Evolutionary conservation across 2,329 filamentous ascomycete genomes (phyloP), one percentile per base, ranked within the genome.

Genomic region (Colletotrichum cuscutae): DNA sequence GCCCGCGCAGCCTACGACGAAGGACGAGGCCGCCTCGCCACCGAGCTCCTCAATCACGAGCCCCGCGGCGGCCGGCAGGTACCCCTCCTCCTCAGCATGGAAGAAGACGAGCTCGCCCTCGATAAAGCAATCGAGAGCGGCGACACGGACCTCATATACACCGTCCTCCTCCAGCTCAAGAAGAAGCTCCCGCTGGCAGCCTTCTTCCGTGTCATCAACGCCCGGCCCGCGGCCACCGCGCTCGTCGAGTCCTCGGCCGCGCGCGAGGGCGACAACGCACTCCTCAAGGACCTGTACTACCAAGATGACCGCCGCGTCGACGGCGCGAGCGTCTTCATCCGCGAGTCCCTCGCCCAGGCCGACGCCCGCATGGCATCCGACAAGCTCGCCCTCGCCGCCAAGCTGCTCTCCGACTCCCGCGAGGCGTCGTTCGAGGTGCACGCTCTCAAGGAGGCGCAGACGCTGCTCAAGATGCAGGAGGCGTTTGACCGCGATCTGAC

Each of bases 121-220:
- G 96, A 98, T 85, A 99, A 98, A 82, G 96, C 97, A 11, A 94
- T 98, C 72, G 95, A 98, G 81, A 97, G 94, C 73, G 96, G 96
- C 22, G 97, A 99, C 79, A 96, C 95, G 0, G 97, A 99, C 77
- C 88, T 99, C 2, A 90, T 98, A n/a, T 92, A 94, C 77, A 95
- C 92, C 79, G 97, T 99, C 5, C 88, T 99, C 7, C 85, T 97
- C 8, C 92, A 96, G 74, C 86, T 99, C 49, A 97, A 95, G 84
- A 95, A 94, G 82, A 98, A 98, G 80, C 88, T 98, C 8, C 94
- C 97, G 0, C 87, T 98, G 2, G 95, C 96, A 1, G 92, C 90
- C 42, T 99, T 99, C 86, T 98, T 99, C 87, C 92, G 95, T 62
- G 92, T 93, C 59, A 95, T 98, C 83, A 98, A 95, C 81, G 90